These are phyloP conservation scores for Salix udensis DNA, from an alignment of 345 rosid species.

Conservation along the genomic window DNA sequence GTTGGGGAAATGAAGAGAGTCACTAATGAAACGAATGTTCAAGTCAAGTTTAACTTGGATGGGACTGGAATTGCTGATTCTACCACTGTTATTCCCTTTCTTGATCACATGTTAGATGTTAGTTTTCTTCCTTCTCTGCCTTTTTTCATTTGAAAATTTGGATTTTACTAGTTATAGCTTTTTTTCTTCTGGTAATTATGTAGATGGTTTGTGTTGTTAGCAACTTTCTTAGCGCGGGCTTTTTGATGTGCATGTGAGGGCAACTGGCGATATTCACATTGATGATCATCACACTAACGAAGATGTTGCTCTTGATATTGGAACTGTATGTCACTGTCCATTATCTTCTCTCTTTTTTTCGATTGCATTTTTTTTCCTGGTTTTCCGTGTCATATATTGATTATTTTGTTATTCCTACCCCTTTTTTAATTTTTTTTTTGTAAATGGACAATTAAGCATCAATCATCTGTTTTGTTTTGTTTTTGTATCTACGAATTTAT, in stretches of 20 bases:
- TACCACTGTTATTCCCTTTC: conserved; percentile 68
- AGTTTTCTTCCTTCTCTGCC: conserved; percentile 1
- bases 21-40: conserved; percentile 81
- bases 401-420: not conserved
- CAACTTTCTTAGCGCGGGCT: conserved; percentile 96
- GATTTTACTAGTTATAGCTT: not conserved
- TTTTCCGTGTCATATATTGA: not conserved
- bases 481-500: not conserved
- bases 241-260: conserved; percentile 82
- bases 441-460: not conserved
- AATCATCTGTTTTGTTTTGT: not conserved
- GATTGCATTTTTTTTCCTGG: too few species aligned
- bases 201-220: conserved; percentile 29
- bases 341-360: not conserved
- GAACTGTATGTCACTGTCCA: conserved; percentile 45
- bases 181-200: not conserved
- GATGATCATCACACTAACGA: conserved; percentile 94
- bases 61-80: conserved; percentile 84
- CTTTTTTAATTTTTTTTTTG: not conserved
- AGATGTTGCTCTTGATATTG: conserved; percentile 90
- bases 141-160: not conserved
- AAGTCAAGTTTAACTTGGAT: conserved; percentile 69
- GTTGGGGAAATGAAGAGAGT: conserved; percentile 79
- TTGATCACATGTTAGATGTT: conserved; percentile 92
- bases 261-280: conserved; percentile 83